Evolutionary conservation across 2,329 filamentous ascomycete genomes (phyloP).

Genomic region (Penicillium nordicum): DNA sequence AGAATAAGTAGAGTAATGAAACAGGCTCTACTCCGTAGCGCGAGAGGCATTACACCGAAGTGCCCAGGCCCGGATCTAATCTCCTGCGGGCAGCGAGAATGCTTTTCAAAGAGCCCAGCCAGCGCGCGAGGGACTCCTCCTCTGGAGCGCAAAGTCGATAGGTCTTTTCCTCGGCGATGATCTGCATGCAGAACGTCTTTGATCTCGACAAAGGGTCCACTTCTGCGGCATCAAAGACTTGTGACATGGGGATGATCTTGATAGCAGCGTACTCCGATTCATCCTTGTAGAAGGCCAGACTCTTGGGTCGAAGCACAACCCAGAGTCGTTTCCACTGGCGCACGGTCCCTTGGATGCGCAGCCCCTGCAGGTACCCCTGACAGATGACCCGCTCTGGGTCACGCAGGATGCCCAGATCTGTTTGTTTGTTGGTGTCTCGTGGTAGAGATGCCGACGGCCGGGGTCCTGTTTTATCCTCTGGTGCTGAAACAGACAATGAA

Average conservation of each 20-base stretch:
- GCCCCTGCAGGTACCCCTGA: slow-evolving; percentile 83
- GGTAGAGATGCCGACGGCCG: slow-evolving; percentile 8
- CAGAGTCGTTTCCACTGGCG: slow-evolving; percentile 93
- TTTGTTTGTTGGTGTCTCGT: slow-evolving; percentile 62
- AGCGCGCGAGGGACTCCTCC: slow-evolving; percentile 78
- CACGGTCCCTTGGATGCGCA: slow-evolving; percentile 75
- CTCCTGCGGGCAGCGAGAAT: slow-evolving; percentile 40
- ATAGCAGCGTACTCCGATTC: slow-evolving; percentile 84
- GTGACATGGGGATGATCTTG: slow-evolving; percentile 73
- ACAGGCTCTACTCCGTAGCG: background rate
- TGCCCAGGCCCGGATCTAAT: slow-evolving; percentile 22
- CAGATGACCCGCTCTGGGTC: slow-evolving; percentile 88
- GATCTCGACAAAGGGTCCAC: slow-evolving; percentile 82
- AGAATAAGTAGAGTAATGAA: background rate
- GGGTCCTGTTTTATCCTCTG: slow-evolving; percentile 33
- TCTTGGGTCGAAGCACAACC: slow-evolving; percentile 83
- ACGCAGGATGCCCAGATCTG: slow-evolving; percentile 52
- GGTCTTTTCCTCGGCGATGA: slow-evolving; percentile 89
- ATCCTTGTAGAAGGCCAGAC: slow-evolving; percentile 88
- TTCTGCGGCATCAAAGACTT: slow-evolving; percentile 85
- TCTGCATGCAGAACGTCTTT: slow-evolving; percentile 82
- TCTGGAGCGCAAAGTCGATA: slow-evolving; percentile 72
- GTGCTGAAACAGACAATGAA: slow-evolving; percentile 27
- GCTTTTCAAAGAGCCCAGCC: slow-evolving; percentile 88
- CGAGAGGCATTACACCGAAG: slow-evolving; percentile 5